A percentile compares a stretch with the other conserved stretches of the same genome.
Conservation (phyloP, 805 yeast genomes). For the Clavispora phyllophila region DNA sequence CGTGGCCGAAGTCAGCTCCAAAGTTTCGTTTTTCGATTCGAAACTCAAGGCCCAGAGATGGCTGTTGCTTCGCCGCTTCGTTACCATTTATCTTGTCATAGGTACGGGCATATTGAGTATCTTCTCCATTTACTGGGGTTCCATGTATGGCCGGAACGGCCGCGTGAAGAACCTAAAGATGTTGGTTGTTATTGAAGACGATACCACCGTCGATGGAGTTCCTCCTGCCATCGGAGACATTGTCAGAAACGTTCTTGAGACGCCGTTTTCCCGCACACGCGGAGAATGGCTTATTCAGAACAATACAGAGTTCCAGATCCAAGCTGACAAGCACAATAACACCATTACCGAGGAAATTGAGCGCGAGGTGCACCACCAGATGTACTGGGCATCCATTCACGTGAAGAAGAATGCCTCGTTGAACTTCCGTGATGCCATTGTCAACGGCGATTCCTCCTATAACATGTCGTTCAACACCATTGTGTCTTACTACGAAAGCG, state of each 20-base stretch:
- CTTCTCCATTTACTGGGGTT: constrained; percentile 48
- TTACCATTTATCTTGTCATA: constrained; percentile 25
- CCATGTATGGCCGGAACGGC: constrained; percentile 27
- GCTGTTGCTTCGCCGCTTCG: constrained; percentile 14
- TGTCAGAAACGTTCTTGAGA: constrained; percentile 7
- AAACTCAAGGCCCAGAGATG: constrained; percentile 19
- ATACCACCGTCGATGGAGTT: constrained; percentile 15
- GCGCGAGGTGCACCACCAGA: constrained; percentile 45
- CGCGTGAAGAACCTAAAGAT: constrained; percentile 30
- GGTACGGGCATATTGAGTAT: constrained; percentile 32
- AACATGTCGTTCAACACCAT: constrained; percentile 27
- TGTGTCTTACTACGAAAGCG: constrained; percentile 52
- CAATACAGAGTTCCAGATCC: constrained; percentile 20
- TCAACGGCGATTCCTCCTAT: constrained; percentile 25
- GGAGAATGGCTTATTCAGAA: constrained; percentile 37
- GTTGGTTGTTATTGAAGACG: constrained; percentile 37
- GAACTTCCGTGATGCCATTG: constrained; percentile 36
- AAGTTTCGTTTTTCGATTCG: constrained; percentile 29
- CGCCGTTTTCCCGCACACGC: constrained; percentile 14
- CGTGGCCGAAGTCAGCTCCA: constrained; percentile 21
- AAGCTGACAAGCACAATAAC: constrained; percentile 22
- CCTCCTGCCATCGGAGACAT: constrained; percentile 28
- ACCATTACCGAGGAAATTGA: constrained; percentile 34
- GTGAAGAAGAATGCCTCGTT: constrained; percentile 46
- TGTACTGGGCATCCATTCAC: constrained; percentile 61